phyloP scores from a whole-genome alignment of 108 stramenopile species.

The Nitzschia sp. region DNA sequence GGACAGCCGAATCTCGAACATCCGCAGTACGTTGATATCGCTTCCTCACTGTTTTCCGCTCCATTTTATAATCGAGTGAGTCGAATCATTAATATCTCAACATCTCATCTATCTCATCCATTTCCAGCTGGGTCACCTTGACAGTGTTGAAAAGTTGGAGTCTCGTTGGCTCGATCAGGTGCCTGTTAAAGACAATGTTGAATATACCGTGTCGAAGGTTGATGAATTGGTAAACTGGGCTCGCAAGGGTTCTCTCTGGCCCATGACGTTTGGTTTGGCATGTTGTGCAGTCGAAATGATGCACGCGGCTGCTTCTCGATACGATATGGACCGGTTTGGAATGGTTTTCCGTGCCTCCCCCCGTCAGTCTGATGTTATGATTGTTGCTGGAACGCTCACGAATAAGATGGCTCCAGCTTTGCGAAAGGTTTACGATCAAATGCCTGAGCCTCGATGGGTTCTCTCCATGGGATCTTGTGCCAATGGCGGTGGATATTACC shows the following conservation, averaged over 20 bases:
- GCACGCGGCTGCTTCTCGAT: slow-evolving; percentile 98
- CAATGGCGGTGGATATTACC: slow-evolving; percentile 99
- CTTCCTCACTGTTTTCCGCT: background rate
- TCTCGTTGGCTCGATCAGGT: slow-evolving; percentile 63
- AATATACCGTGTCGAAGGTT: slow-evolving; percentile 97
- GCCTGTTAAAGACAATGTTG: slow-evolving; percentile 88
- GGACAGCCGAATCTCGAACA: slow-evolving; percentile 66
- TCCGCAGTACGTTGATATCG: slow-evolving; percentile 87
- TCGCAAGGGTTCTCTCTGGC: slow-evolving; percentile 98
- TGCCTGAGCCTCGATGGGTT: slow-evolving; percentile 99
- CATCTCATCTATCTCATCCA: background rate
- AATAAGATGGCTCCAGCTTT: slow-evolving; percentile 99
- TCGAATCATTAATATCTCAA: background rate
- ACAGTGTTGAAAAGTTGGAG: slow-evolving; percentile 71
- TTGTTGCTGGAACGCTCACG: slow-evolving; percentile 98
- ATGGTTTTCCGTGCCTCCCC: slow-evolving; percentile 96
- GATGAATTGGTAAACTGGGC: slow-evolving; percentile 99
- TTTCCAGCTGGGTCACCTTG: slow-evolving; percentile 69
- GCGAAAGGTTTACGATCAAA: slow-evolving; percentile 99
- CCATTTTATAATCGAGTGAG: slow-evolving; percentile 3
- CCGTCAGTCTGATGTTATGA: slow-evolving; percentile 98
- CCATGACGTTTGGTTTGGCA: slow-evolving; percentile 99
- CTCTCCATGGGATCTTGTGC: slow-evolving; percentile 99
- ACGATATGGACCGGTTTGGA: slow-evolving; percentile 99
- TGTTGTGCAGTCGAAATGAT: slow-evolving; percentile 99